Evolutionary conservation across 495 filamentous ascomycete species (phyloP), one percentile per base, ranked within the genome.

Genomic region (Neurospora africana): DNA sequence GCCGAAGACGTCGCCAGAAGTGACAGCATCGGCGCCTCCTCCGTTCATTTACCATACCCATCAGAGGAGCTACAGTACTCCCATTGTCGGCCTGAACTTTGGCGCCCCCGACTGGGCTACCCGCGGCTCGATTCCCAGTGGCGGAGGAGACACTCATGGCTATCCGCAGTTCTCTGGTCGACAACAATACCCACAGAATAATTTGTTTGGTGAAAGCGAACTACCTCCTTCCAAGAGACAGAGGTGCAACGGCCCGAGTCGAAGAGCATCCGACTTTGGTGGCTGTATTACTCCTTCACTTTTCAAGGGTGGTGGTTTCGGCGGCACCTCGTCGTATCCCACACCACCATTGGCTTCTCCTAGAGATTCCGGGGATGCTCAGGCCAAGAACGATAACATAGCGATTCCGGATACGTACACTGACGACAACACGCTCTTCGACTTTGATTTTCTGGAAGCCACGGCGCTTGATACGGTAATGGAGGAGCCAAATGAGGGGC

Each of bases 401-500:
- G 7, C 27, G 15, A 65, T 33, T 8, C 23, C 53, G 27, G 53
- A 65, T 19, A 27, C 53, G 15, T 65, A 65, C 53, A 33, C 27
- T 17, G 53, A 65, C 7, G 30, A 65, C 27, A 65, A 33, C 17
- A 27, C 44, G 27, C 69, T 35, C 30, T 75, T 75, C 3, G 53
- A 73, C 6, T 75, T 73, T 72, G 73, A 70, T 23, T 73, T 75
- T 36, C 23, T 73, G 68, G 70, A 38, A 19, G 3, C 53, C 15
- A 65, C 68, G n/a, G 69, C 23, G 37, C 19, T 27, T 21, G 43
- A 67, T 15, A 38, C 40, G 19, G 61, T 36, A 11, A 61, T 41
- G 65, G 36, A 72, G n/a, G 43, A 69, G 40, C 15, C 17, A 6
- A 61, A 9, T 1, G 15, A 44, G 41, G 19, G 35, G 15, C 33